Percentiles rank a stretch among this genome's conserved stretches.
phyloP scores from a whole-genome alignment of 257 asterid species.

The Petunia axillaris region DNA sequence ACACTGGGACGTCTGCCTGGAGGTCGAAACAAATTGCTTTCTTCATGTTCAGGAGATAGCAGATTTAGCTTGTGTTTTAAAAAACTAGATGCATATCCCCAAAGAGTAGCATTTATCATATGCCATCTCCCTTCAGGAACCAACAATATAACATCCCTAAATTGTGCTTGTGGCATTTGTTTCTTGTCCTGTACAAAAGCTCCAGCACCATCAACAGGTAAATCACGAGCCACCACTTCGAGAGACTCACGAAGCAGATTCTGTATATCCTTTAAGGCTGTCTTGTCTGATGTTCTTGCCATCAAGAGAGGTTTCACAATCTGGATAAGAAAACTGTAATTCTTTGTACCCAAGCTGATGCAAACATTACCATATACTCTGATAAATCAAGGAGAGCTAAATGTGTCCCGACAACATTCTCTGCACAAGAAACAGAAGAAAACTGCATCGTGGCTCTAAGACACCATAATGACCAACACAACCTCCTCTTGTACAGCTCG shows the following conservation, averaged over 20 bases:
- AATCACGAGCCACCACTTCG: conserved; percentile 50
- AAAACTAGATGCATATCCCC: conserved; percentile 67
- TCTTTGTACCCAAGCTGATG: conserved; percentile 71
- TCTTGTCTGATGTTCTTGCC: conserved; percentile 42
- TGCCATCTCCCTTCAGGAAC: conserved; percentile 62
- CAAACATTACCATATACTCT: conserved; percentile 61
- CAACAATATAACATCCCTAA: conserved; percentile 37
- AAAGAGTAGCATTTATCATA: conserved; percentile 54
- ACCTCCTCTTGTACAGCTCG: conserved; percentile 59
- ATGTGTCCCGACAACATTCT: conserved; percentile 40
- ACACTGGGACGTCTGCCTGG: conserved; percentile 16
- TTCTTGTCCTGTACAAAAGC: conserved; percentile 34
- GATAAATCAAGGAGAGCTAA: conserved; percentile 53
- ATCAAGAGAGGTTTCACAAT: conserved; percentile 63
- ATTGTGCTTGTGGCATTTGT: conserved; percentile 47
- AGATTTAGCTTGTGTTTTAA: conserved; percentile 55
- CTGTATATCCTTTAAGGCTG: conserved; percentile 50
- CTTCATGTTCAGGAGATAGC: conserved; percentile 45
- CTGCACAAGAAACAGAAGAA: conserved; percentile 53
- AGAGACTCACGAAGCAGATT: conserved; percentile 48
- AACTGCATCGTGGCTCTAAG: conserved; percentile 67
- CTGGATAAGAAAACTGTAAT: conserved; percentile 57
- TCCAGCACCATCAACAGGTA: conserved; percentile 43
- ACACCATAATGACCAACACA: conserved; percentile 53
- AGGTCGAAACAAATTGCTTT: conserved; percentile 38